Evolutionary conservation across 768 basidiomycete genomes (phyloP).

Genomic region (Lactifluus rugatus): DNA sequence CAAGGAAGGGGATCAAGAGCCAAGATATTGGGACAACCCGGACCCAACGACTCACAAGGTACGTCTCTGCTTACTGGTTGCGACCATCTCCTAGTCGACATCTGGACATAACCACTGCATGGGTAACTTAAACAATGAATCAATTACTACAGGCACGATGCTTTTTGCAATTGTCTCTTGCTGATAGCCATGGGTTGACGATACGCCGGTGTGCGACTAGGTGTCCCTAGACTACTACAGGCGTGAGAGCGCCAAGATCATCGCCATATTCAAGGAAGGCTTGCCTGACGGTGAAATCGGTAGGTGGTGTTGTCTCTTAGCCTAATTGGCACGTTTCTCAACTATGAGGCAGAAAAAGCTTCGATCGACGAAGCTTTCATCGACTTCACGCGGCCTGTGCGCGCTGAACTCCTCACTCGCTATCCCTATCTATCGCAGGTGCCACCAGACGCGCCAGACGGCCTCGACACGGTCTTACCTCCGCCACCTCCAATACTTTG

Average conservation of each 20-base stretch:
- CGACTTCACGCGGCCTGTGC: conserved; percentile 78
- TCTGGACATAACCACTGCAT: not conserved
- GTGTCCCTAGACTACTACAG: conserved; percentile 92
- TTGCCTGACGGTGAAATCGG: conserved; percentile 77
- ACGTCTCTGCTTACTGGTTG: not conserved
- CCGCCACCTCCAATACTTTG: conserved; percentile 57
- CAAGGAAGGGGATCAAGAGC: conserved; percentile 75
- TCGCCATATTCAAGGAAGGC: conserved; percentile 70
- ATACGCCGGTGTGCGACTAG: conserved; percentile 28
- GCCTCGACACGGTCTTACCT: conserved; percentile 70
- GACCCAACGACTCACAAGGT: conserved; percentile 92
- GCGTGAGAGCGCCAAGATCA: conserved; percentile 81
- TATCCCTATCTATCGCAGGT: conserved; percentile 69
- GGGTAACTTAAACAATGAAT: not conserved
- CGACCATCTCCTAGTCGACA: not conserved
- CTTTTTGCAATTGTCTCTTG: not conserved
- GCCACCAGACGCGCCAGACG: conserved; percentile 58
- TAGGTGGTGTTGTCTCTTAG: conserved; percentile 26
- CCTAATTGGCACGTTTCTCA: not conserved
- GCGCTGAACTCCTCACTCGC: conserved; percentile 57
- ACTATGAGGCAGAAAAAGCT: conserved; percentile 64
- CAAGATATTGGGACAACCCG: conserved; percentile 86
- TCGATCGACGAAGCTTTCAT: conserved; percentile 97
- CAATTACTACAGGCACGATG: not conserved
- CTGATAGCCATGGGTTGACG: not conserved